These are phyloP conservation scores for Saturnispora sanitii DNA, from an alignment of 805 yeast species.

Conservation along the genomic window DNA sequence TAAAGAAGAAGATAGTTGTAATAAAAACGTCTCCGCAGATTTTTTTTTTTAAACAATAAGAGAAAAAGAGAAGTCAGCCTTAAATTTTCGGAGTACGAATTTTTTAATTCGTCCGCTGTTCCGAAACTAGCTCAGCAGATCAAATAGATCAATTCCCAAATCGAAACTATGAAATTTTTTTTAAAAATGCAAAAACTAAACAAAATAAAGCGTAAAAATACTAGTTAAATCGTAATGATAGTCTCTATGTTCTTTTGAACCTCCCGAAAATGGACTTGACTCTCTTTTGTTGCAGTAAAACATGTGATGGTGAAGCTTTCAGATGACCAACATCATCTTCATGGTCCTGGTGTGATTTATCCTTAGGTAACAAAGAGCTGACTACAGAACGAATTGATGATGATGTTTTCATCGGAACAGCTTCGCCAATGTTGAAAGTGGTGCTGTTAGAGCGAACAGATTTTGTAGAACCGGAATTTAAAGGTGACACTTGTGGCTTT, in stretches of 20 bases:
- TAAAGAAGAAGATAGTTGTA: background rate
- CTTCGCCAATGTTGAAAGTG: background rate
- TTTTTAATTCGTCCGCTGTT: too few species aligned
- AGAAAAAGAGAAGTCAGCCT: too few species aligned
- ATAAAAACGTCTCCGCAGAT: too few species aligned
- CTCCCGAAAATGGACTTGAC: slow-evolving; percentile 3
- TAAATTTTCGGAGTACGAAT: too few species aligned
- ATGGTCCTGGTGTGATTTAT: background rate
- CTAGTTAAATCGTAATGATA: too few species aligned
- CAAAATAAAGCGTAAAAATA: too few species aligned
- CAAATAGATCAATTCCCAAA: background rate
- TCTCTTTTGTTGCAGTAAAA: background rate
- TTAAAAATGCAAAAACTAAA: too few species aligned
- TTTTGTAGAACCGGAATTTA: background rate
- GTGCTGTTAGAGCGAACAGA: background rate
- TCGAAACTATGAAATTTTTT: too few species aligned
- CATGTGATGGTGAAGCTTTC: background rate
- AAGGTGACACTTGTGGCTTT: background rate
- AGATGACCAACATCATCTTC: background rate
- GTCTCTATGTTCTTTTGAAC: background rate
- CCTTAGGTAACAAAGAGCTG: background rate
- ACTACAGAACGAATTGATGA: background rate
- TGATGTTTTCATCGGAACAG: too few species aligned
- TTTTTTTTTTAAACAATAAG: too few species aligned
- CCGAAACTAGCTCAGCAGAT: background rate